Conservation (phyloP, 495 filamentous ascomycete species). For the Podospora conica region DNA sequence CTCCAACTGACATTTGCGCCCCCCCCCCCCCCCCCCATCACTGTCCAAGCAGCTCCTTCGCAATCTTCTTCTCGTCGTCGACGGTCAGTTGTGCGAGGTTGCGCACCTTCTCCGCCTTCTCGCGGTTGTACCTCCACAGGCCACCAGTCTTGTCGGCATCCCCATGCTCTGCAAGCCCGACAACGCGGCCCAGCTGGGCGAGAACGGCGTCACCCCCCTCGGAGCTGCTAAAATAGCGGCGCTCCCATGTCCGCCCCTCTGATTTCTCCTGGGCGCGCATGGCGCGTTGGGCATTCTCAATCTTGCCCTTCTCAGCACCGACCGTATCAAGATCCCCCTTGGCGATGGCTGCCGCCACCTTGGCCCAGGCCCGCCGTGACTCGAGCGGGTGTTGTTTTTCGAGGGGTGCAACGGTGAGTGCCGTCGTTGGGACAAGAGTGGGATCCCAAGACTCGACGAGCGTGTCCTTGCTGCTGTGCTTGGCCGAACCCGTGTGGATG, state of each 20-base stretch:
- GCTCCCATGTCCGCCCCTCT: slow-evolving; percentile 73
- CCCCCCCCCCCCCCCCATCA: slow-evolving; percentile 12
- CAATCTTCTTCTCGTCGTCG: slow-evolving; percentile 34
- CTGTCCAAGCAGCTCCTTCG: slow-evolving; percentile 39
- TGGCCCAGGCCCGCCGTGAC: slow-evolving; percentile 79
- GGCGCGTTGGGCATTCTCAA: slow-evolving; percentile 86
- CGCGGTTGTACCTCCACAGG: slow-evolving; percentile 75
- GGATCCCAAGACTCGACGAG: slow-evolving; percentile 66
- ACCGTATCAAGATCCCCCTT: slow-evolving; percentile 79
- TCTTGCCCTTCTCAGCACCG: slow-evolving; percentile 72
- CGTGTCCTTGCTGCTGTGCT: slow-evolving; percentile 45
- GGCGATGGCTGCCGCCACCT: slow-evolving; percentile 72
- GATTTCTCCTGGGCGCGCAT: slow-evolving; percentile 73
- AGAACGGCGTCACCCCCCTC: slow-evolving; percentile 50
- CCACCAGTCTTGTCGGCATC: slow-evolving; percentile 81
- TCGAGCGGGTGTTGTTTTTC: slow-evolving; percentile 84
- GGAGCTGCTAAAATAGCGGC: slow-evolving; percentile 69
- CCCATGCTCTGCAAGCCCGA: slow-evolving; percentile 48
- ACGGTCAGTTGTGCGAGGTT: slow-evolving; percentile 29
- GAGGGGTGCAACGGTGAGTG: slow-evolving; percentile 64
- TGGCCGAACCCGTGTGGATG: slow-evolving; percentile 65
- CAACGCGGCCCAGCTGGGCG: slow-evolving; percentile 48
- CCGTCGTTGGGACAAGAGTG: slow-evolving; percentile 51
- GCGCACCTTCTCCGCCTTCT: slow-evolving; percentile 51
- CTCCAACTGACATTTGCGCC: not conserved